Evolutionary conservation across 148 eudicot species (phyloP), one percentile per base, ranked within the genome.

Genomic region (Rhododendron mucronatum): DNA sequence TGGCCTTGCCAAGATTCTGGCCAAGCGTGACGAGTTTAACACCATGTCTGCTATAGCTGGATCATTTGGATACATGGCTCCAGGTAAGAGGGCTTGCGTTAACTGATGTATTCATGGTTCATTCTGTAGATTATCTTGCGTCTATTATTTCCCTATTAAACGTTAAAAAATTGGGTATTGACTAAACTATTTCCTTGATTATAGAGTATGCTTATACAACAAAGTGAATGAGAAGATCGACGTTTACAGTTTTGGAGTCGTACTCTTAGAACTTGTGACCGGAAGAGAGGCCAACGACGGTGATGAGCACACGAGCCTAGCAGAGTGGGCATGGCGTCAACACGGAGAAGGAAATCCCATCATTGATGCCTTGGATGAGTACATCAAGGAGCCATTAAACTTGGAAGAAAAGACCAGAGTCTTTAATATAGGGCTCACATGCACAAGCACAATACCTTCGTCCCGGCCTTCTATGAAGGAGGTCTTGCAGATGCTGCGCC

Each of bases 301-400:
- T 47, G 92, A 88, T 18, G 93, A 93, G 50, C 80, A 86, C 87
- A 80, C 88, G 39, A 92, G 86, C 85, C 91, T 93, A 2, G 93
- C 94, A 44, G 94, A 93, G 53, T 92, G 94, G 94, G 91, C 93
- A 2, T 93, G 94, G 95, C 91, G 39, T 71, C 90, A 91, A 74
- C 89, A 86, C 83, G 88, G 86, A 33, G 87, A 90, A 35, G 92
- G 89, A 26, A 71, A 76, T 18, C 69, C 91, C 13, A 81, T 93
- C 6, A 45, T 9, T 1, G 91, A 85, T 30, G 30, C 30, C 30
- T 30, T 30, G 30, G 30, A 30, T 30, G 30, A 30, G 30, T 30
- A 30, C 30, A 30, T 30, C 30, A 30, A 30, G 30, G 30, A 30
- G 30, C 30, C 30, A 30, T 30, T 30, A 30, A 30, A 30, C 30